Conservation (phyloP, 139 green algal species). For the Auxenochlorella pyrenoidosa region DNA sequence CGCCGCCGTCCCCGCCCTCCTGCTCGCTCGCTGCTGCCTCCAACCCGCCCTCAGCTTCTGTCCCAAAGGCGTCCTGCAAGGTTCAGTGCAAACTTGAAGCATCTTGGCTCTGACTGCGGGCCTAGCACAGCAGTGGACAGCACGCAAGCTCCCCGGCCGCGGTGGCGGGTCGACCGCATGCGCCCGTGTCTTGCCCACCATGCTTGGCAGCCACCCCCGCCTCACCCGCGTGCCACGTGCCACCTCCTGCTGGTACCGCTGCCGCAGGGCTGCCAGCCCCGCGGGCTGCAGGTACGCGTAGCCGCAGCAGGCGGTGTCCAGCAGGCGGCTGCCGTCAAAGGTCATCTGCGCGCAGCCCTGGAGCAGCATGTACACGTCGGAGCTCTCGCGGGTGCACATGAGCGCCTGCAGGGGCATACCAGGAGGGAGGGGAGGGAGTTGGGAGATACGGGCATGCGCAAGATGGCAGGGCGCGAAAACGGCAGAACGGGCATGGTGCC, state of each 20-base stretch:
- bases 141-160: too few relatives aligned
- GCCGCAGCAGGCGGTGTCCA: constrained; percentile 60
- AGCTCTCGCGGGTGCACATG: constrained; percentile 54
- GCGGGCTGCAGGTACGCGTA: constrained; percentile 48
- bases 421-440: not conserved
- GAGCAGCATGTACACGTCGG: constrained; percentile 65
- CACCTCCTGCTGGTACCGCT: constrained; percentile 47
- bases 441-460: not conserved
- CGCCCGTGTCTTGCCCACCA: not conserved
- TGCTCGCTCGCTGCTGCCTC: not conserved
- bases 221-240: constrained; percentile 26
- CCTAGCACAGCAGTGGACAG: not conserved
- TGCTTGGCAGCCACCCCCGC: not conserved
- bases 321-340: constrained; percentile 65
- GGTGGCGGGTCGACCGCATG: too few relatives aligned
- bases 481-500: too few relatives aligned
- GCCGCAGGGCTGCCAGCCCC: constrained; percentile 48
- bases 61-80: constrained; percentile 13
- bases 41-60: not conserved
- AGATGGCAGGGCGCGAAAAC: not conserved
- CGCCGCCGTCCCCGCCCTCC: not conserved
- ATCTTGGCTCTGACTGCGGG: too few relatives aligned
- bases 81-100: too few relatives aligned
- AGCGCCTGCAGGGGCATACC: constrained; percentile 53
- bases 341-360: constrained; percentile 71